Percentiles rank a stretch among this genome's conserved stretches.
phyloP scores from a whole-genome alignment of 257 asterid species.

The Knoxia roxburghii region DNA sequence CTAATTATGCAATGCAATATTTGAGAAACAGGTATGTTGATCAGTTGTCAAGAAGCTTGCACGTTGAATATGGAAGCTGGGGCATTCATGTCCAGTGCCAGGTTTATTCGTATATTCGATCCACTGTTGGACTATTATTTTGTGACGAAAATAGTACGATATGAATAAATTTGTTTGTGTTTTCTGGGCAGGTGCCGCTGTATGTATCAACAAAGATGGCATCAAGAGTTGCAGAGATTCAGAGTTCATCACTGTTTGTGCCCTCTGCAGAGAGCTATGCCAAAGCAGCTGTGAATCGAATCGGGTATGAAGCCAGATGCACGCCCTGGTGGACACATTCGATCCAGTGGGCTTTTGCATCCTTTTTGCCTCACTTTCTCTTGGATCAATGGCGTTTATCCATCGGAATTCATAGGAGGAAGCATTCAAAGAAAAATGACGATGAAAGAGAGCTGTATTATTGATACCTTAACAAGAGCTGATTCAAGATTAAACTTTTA shows the following conservation, averaged over 20 bases:
- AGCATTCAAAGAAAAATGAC: too few species aligned
- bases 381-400: conserved; percentile 62
- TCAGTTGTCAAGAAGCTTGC: conserved; percentile 59
- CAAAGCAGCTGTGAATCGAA: conserved; percentile 42
- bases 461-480: too few species aligned
- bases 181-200: conserved; percentile 53
- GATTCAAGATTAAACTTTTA: too few species aligned
- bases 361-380: conserved; percentile 42
- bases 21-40: conserved; percentile 82
- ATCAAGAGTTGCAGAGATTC: conserved; percentile 54
- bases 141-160: too few species aligned
- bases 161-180: too few species aligned
- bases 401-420: conserved; percentile 32
- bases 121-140: too few species aligned
- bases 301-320: conserved; percentile 60
- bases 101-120: conserved; percentile 29
- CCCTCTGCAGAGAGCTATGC: conserved; percentile 57
- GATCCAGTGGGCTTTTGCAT: conserved; percentile 58
- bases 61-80: conserved; percentile 49
- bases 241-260: conserved; percentile 47
- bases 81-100: conserved; percentile 82
- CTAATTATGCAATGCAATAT: too few species aligned
- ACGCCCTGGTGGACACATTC: conserved; percentile 80
- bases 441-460: too few species aligned
- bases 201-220: conserved; percentile 71